These are phyloP conservation scores for Penicillium alfredii DNA, from an alignment of 495 filamentous ascomycete species.

Conservation along the genomic window DNA sequence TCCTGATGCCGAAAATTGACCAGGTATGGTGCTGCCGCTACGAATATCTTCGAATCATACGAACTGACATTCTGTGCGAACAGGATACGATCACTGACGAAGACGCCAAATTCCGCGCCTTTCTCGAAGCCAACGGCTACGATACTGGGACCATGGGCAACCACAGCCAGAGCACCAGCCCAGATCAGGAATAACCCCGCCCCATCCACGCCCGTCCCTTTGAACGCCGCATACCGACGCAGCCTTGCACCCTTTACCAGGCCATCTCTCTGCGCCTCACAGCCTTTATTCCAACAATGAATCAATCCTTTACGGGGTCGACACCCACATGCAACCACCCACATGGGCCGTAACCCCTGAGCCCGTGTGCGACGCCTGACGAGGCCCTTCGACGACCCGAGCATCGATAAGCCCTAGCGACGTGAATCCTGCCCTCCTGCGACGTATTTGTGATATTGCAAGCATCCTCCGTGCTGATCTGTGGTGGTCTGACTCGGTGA, in stretches of 20 bases:
- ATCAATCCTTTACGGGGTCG: no score
- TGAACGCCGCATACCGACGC: no score
- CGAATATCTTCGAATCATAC: not conserved
- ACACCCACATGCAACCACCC: no score
- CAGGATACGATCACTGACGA: constrained; percentile 62
- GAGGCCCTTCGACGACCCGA: no score
- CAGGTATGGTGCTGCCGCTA: constrained; percentile 39
- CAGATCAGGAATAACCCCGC: constrained; percentile 11
- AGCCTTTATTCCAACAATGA: no score
- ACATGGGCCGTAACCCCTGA: no score
- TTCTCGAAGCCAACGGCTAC: constrained; percentile 61
- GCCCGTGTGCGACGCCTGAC: no score
- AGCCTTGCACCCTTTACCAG: no score
- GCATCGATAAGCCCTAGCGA: no score
- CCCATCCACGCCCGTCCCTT: not conserved
- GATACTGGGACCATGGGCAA: constrained; percentile 62
- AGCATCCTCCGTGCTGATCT: not conserved
- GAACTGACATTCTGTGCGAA: not conserved
- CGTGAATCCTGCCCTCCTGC: not conserved
- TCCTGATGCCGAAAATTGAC: constrained; percentile 58
- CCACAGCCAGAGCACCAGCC: constrained; percentile 7
- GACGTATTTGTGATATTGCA: not conserved
- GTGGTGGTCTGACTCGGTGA: not conserved
- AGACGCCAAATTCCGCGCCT: constrained; percentile 65
- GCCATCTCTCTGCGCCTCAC: no score